These are phyloP conservation scores for Mycena vitilis DNA, from an alignment of 768 basidiomycete genomes.

Conservation along the genomic window DNA sequence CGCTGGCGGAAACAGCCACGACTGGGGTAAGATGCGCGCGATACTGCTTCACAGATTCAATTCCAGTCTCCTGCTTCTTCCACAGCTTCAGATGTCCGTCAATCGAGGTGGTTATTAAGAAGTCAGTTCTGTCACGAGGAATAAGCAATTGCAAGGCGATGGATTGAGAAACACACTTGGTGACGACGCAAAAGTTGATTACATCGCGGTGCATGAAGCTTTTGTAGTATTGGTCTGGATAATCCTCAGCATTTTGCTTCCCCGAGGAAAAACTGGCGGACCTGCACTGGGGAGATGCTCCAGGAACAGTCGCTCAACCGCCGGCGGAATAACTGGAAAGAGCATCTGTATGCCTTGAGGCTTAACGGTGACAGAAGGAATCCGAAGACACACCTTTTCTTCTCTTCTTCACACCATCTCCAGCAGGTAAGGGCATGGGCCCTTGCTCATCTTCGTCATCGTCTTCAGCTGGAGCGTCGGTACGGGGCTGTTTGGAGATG, in stretches of 20 bases:
- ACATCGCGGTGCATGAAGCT: constrained; percentile 98
- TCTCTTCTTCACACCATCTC: constrained; percentile 72
- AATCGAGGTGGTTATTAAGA: constrained; percentile 92
- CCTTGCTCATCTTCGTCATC: constrained; percentile 82
- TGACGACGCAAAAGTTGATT: constrained; percentile 89
- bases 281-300: constrained; percentile 87
- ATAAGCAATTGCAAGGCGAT: background rate
- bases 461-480: constrained; percentile 49
- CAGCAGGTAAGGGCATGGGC: constrained; percentile 82
- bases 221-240: constrained; percentile 88
- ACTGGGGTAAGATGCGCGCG: constrained; percentile 90
- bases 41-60: constrained; percentile 99
- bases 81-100: constrained; percentile 98
- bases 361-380: constrained; percentile 36
- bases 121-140: constrained; percentile 79
- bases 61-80: constrained; percentile 97
- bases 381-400: constrained; percentile 73
- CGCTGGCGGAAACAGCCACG: constrained; percentile 83
- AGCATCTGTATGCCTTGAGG: constrained; percentile 50
- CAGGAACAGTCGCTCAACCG: constrained; percentile 83
- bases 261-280: too few species aligned
- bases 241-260: too few species aligned
- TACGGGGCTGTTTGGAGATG: constrained; percentile 30
- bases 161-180: constrained; percentile 67
- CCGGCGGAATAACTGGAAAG: constrained; percentile 82